A percentile compares a stretch with the other conserved stretches of the same genome.
phyloP scores from a whole-genome alignment of 1,139 yeast genomes.

The Candida neerlandica region DNA sequence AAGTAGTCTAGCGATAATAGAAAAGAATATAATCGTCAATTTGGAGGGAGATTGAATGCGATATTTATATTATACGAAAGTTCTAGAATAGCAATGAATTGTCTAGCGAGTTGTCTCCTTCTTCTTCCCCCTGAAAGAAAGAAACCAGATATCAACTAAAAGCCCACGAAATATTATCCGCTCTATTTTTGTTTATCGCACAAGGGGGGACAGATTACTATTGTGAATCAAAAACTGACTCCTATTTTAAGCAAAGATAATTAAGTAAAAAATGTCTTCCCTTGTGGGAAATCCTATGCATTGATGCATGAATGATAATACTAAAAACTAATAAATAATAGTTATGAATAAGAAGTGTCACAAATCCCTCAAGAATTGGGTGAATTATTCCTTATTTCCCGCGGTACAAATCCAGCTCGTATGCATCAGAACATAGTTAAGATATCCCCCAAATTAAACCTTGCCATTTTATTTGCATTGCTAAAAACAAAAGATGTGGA shows the following conservation, averaged over 20 bases:
- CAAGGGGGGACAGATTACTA: background rate
- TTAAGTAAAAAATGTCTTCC: background rate
- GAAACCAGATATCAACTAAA: too few relatives aligned
- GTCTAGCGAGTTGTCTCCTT: too few relatives aligned
- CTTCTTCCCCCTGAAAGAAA: background rate
- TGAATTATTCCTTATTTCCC: too few relatives aligned
- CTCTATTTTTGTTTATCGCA: background rate
- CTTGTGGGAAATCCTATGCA: background rate
- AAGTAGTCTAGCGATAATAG: background rate
- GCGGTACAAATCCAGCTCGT: too few relatives aligned
- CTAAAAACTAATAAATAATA: background rate
- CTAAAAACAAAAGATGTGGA: background rate
- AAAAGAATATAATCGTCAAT: background rate
- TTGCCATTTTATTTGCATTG: background rate
- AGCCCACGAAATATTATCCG: background rate
- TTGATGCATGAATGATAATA: background rate
- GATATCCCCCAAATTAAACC: too few relatives aligned
- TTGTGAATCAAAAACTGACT: background rate
- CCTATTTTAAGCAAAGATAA: background rate
- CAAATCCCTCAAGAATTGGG: too few relatives aligned
- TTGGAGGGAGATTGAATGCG: background rate
- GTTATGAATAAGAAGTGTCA: background rate
- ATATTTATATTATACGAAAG: conserved; percentile 5
- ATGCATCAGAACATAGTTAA: too few relatives aligned
- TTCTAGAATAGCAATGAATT: conserved; percentile 5